Percentiles rank a stretch among this genome's conserved stretches.
Evolutionary conservation across 768 basidiomycete species (phyloP).

Genomic region (Pholiota microspora): DNA sequence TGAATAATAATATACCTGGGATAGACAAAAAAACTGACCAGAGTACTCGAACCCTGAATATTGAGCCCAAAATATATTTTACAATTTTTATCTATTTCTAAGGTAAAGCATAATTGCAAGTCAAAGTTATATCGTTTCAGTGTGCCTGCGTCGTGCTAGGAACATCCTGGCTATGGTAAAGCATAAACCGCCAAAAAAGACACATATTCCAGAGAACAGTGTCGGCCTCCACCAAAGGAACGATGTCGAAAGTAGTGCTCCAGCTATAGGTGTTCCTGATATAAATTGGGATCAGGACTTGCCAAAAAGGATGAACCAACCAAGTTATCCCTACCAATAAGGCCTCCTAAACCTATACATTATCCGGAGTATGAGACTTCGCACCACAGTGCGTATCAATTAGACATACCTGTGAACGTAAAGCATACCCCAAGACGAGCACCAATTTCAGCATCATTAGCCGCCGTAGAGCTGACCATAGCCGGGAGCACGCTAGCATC

Average conservation of each 20-base stretch:
- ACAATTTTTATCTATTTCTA: background rate
- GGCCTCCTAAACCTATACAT: constrained; percentile 39
- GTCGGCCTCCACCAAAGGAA: constrained; percentile 62
- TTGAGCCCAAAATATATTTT: too few relatives aligned
- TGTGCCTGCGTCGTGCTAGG: constrained; percentile 23
- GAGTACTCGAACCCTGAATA: too few relatives aligned
- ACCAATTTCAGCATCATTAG: constrained; percentile 51
- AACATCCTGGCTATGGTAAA: constrained; percentile 28
- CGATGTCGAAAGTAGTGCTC: constrained; percentile 47
- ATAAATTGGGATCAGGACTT: background rate
- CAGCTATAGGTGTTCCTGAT: constrained; percentile 55
- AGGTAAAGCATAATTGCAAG: background rate
- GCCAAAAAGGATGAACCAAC: background rate
- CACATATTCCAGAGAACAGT: constrained; percentile 48
- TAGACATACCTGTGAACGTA: constrained; percentile 40
- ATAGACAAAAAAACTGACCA: too few relatives aligned
- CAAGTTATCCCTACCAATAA: constrained; percentile 35
- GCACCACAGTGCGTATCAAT: too few relatives aligned
- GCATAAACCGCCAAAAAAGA: constrained; percentile 26
- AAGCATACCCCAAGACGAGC: constrained; percentile 51
- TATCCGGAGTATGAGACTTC: too few relatives aligned
- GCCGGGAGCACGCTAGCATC: constrained; percentile 39
- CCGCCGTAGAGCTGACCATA: constrained; percentile 41
- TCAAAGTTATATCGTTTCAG: constrained; percentile 16
- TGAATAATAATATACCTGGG: too few relatives aligned